Evolutionary conservation across 2,329 filamentous ascomycete genomes (phyloP), one percentile per base, ranked within the genome.

Genomic region (Aspergillus arachidicola): DNA sequence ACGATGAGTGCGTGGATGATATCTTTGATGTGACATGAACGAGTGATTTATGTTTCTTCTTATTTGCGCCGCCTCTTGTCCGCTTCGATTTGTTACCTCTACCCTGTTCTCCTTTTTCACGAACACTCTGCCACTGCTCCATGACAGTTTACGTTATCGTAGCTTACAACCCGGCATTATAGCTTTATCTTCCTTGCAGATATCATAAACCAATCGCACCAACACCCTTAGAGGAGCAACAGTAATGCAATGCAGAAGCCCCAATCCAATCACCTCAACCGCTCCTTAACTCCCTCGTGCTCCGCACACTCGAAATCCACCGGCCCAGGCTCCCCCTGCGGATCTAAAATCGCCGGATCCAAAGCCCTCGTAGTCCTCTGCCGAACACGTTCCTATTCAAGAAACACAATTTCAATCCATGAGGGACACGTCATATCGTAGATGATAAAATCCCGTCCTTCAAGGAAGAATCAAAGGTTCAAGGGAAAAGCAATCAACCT

Each of bases 241-340:
- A 45, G 26, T 21, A 60, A 54, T 41, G 36, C 43, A 21, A 46
- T 23, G 26, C 28, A 59, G 34, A 21, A 60, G 19, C 30, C 46
- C 57, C 12, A 4, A 43, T 28, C 30, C 11, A 41, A 55, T 36
- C 10, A 38, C 19, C 58, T 51, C 45, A 64, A 21, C 48, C 66
- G 41, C 32, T 69, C 65, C 48, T 63, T 59, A 6, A 57, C 61
- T 55, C 60, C 63, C 28, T 71, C 64, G 16, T 56, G 67, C 64
- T 74, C 68, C 16, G 68, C 72, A 53, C 69, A 73, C 64, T 74
- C 71, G 46, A 73, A 72, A 63, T 74, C 71, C 57, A 68, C 64
- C 38, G 72, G 65, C 54, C 72, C 70, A 19, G 72, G 72, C 38
- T 68, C 66, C 4, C 66, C 64, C 46, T 68, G 64, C 6, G 72